Conservation (phyloP, 345 rosid species). For the Nephelium lappaceum region DNA sequence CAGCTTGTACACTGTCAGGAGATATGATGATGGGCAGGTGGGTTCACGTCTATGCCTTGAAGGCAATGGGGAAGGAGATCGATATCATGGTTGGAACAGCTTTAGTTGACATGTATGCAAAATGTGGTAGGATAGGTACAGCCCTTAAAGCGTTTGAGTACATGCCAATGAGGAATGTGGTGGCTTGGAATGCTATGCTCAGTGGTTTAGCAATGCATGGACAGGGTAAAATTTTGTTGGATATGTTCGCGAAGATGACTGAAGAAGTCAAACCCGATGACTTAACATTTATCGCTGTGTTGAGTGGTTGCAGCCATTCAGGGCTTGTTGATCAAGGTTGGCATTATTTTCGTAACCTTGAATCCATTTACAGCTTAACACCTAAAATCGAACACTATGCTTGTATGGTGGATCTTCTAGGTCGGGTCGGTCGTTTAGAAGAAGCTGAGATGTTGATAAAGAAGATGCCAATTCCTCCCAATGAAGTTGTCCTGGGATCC, state of each 20-base stretch:
- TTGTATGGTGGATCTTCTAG: conserved; percentile 88
- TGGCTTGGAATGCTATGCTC: conserved; percentile 77
- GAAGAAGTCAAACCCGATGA: conserved; percentile 72
- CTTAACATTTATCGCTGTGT: conserved; percentile 66
- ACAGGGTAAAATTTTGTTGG: conserved; percentile 47
- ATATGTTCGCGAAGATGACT: conserved; percentile 60
- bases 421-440: conserved; percentile 71
- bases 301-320: conserved; percentile 82
- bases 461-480: conserved; percentile 75
- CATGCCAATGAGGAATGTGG: conserved; percentile 65
- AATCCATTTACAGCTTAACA: conserved; percentile 41
- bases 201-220: conserved; percentile 86
- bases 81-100: conserved; percentile 72
- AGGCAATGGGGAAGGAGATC: conserved; percentile 49
- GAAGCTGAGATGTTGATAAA: conserved; percentile 62
- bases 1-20: conserved; percentile 76
- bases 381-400: conserved; percentile 82
- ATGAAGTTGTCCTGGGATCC: conserved; percentile 81
- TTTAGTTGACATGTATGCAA: conserved; percentile 85
- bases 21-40: conserved; percentile 62
- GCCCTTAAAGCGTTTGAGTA: conserved; percentile 56
- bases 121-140: conserved; percentile 64
- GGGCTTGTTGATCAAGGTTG: conserved; percentile 69
- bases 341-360: conserved; percentile 44
- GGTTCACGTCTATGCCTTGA: conserved; percentile 73